These are phyloP conservation scores for Salix udensis DNA, from an alignment of 345 rosid genomes.

Conservation along the genomic window DNA sequence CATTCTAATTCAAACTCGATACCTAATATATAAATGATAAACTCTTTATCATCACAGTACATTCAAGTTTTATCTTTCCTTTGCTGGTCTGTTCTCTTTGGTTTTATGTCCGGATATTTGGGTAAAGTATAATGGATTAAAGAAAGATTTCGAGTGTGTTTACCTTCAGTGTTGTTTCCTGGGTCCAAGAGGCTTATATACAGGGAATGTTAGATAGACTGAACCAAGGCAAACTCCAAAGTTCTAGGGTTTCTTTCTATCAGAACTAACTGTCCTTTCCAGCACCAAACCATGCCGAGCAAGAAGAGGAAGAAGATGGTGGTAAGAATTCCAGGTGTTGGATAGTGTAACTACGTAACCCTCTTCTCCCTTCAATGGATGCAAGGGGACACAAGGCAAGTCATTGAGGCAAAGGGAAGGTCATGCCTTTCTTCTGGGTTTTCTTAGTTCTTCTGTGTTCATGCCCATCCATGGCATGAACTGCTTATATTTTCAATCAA, in stretches of 20 bases:
- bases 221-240: not conserved
- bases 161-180: not conserved
- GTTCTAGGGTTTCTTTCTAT: not conserved
- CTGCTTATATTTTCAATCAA: not conserved
- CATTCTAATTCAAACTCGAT: no score
- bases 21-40: no score
- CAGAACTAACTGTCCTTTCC: not conserved
- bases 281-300: not conserved
- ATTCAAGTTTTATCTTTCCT: no score
- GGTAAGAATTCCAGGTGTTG: not conserved
- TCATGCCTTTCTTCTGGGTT: constrained; percentile 29
- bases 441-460: not conserved
- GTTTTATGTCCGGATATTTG: not conserved
- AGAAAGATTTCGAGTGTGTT: not conserved
- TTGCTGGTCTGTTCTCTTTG: constrained; percentile 4
- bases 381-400: constrained; percentile 17
- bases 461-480: not conserved
- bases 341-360: not conserved
- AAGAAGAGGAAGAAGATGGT: constrained; percentile 9
- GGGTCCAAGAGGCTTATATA: not conserved
- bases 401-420: constrained; percentile 32
- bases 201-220: not conserved
- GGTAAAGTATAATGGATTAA: not conserved
- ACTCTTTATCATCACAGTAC: no score
- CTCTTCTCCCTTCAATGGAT: not conserved